phyloP scores from a whole-genome alignment of 257 asterid species.

The Agastache rugosa region DNA sequence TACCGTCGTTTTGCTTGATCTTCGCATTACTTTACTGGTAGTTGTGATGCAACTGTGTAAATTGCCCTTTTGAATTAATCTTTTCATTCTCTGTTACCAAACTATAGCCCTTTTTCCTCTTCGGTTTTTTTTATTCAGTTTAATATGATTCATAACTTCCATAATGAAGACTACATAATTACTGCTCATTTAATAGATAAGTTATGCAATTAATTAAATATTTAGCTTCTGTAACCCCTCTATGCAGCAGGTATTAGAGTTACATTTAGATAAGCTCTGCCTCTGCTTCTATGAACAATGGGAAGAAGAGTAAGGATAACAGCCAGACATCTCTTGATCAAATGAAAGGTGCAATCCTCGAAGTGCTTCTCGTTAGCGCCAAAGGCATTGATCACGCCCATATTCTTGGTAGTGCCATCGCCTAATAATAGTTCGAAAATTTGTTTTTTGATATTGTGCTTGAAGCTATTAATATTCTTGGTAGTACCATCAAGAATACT shows the following conservation, averaged over 20 bases:
- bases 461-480: slow-evolving; percentile 32
- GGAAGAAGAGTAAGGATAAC: slow-evolving; percentile 13
- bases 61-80: not conserved
- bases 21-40: not conserved
- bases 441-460: too few species aligned
- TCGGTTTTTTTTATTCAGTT: too few species aligned
- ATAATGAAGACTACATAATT: slow-evolving; percentile 8
- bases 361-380: slow-evolving; percentile 81
- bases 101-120: too few species aligned
- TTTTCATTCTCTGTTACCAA: too few species aligned
- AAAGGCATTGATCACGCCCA: slow-evolving; percentile 54
- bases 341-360: slow-evolving; percentile 77
- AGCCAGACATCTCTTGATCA: not conserved
- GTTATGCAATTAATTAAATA: slow-evolving; percentile 25
- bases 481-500: slow-evolving; percentile 37
- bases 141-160: slow-evolving; percentile 31
- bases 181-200: slow-evolving; percentile 22
- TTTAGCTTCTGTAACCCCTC: slow-evolving; percentile 41
- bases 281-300: slow-evolving; percentile 27
- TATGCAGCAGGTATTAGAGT: slow-evolving; percentile 29
- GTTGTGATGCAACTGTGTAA: not conserved
- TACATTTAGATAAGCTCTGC: slow-evolving; percentile 26
- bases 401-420: slow-evolving; percentile 48
- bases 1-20: not conserved
- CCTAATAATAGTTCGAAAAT: not conserved